Conservation (phyloP, 352 stramenopile species). For the Phytophthora multivora region DNA sequence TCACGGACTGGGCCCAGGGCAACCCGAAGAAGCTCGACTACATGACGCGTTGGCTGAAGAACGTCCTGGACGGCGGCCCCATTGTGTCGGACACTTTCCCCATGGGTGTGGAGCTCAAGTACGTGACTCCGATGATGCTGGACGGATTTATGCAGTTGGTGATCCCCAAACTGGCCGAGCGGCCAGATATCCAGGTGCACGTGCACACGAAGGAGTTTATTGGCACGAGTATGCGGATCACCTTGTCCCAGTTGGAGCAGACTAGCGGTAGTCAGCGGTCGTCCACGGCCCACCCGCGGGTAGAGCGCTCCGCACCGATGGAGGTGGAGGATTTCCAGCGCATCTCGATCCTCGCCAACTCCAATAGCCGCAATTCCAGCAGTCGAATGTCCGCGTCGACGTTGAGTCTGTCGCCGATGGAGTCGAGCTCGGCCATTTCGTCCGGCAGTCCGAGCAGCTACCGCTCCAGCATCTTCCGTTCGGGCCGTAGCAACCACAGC, state of each 20-base stretch:
- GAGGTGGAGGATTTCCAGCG: constrained; percentile 73
- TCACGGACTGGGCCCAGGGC: constrained; percentile 87
- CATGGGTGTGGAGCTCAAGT: constrained; percentile 90
- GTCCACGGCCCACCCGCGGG: constrained; percentile 11
- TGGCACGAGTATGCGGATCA: constrained; percentile 90
- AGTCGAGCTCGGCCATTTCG: constrained; percentile 44
- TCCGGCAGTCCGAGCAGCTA: constrained; percentile 46
- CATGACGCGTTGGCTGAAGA: constrained; percentile 90
- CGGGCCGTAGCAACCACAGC: constrained; percentile 43
- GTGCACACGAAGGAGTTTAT: constrained; percentile 92
- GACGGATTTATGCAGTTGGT: constrained; percentile 91
- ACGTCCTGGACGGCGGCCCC: constrained; percentile 82
- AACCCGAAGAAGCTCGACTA: constrained; percentile 92
- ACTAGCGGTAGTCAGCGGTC: constrained; percentile 1
- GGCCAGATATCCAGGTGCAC: constrained; percentile 84
- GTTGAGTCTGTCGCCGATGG: constrained; percentile 56
- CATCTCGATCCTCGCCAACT: constrained; percentile 69
- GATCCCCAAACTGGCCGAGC: constrained; percentile 86
- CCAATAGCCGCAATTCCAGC: constrained; percentile 37
- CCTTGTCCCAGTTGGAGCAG: constrained; percentile 65
- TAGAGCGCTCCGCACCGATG: constrained; percentile 46
- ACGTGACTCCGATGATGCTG: constrained; percentile 91
- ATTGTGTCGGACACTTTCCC: constrained; percentile 89
- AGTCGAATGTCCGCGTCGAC: constrained; percentile 54
- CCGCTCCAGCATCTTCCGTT: constrained; percentile 59